Evolutionary conservation across 495 filamentous ascomycete genomes (phyloP).

Genomic region (Neurospora sp.): DNA sequence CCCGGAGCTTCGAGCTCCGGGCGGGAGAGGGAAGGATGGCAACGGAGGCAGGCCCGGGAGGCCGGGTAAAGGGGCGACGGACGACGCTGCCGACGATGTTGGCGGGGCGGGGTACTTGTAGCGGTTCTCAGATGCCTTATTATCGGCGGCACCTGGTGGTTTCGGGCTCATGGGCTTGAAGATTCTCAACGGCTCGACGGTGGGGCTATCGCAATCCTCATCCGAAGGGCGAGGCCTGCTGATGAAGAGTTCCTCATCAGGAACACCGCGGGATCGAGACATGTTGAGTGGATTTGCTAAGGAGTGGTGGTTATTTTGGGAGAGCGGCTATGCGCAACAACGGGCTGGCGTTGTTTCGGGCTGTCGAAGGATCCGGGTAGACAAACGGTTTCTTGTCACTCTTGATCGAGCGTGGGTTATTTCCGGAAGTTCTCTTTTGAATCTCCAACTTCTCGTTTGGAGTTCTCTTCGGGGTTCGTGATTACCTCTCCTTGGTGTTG

Average conservation of each 20-base stretch:
- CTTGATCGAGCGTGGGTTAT: no score
- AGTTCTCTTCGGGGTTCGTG: neutral
- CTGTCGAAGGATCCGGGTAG: conserved; percentile 4
- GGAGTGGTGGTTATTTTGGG: conserved; percentile 1
- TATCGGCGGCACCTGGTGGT: conserved; percentile 27
- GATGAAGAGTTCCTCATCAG: conserved; percentile 72
- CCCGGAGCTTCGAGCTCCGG: no score
- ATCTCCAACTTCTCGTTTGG: neutral
- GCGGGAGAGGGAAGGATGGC: conserved; percentile 48
- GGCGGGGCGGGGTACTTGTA: conserved; percentile 41
- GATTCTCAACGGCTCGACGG: conserved; percentile 78
- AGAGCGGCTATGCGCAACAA: neutral
- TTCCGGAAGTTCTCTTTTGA: neutral
- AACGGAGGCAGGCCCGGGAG: conserved; percentile 23
- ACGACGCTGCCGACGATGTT: conserved; percentile 29
- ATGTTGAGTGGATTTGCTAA: conserved; percentile 20
- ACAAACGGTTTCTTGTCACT: neutral
- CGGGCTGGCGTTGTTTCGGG: neutral
- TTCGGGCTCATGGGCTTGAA: conserved; percentile 55
- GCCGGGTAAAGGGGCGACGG: conserved; percentile 11
- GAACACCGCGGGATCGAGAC: conserved; percentile 41
- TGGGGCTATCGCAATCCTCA: conserved; percentile 54
- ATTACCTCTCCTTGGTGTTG: conserved; percentile 7
- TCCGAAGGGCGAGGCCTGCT: conserved; percentile 36
- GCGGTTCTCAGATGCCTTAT: conserved; percentile 18